phyloP scores from a whole-genome alignment of 1,284 basidiomycete genomes.

The Ustilago tritici region DNA sequence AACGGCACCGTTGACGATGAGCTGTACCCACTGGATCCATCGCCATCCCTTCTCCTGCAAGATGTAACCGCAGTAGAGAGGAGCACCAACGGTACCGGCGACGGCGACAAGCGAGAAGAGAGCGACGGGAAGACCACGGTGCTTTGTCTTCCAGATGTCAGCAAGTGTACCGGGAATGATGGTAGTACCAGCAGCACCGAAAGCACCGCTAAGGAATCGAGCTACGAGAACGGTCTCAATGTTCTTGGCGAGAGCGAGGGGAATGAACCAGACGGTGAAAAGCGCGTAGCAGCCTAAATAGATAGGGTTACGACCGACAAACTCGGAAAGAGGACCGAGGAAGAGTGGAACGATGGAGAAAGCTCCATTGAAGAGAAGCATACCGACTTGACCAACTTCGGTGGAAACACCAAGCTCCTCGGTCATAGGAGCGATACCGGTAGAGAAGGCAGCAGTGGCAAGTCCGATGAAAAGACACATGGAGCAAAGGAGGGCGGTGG shows the following conservation, averaged over 20 bases:
- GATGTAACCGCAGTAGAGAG: constrained; percentile 66
- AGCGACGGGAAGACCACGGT: constrained; percentile 65
- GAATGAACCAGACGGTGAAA: constrained; percentile 67
- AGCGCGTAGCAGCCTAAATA: constrained; percentile 67
- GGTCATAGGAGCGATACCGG: constrained; percentile 62
- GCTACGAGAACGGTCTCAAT: constrained; percentile 66
- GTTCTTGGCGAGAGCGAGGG: constrained; percentile 66
- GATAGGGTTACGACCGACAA: constrained; percentile 66
- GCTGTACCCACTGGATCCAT: constrained; percentile 68
- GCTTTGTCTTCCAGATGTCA: constrained; percentile 66
- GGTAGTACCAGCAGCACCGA: constrained; percentile 67
- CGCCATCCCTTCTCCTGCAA: constrained; percentile 66
- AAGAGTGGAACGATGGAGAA: constrained; percentile 62
- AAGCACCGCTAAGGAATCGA: constrained; percentile 66
- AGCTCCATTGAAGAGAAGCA: constrained; percentile 65
- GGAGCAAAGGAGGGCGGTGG: constrained; percentile 59
- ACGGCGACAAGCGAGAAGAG: constrained; percentile 69
- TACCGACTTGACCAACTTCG: constrained; percentile 67
- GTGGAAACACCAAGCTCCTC: constrained; percentile 62
- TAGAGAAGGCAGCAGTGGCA: constrained; percentile 67
- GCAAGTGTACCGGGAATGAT: constrained; percentile 54
- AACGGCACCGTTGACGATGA: constrained; percentile 63
- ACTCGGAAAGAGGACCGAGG: constrained; percentile 69
- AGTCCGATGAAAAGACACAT: constrained; percentile 68
- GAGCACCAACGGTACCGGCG: constrained; percentile 62